Percentiles rank a stretch among this genome's conserved stretches.
Conservation (phyloP, 2,329 filamentous ascomycete genomes). For the Phoma sp. region DNA sequence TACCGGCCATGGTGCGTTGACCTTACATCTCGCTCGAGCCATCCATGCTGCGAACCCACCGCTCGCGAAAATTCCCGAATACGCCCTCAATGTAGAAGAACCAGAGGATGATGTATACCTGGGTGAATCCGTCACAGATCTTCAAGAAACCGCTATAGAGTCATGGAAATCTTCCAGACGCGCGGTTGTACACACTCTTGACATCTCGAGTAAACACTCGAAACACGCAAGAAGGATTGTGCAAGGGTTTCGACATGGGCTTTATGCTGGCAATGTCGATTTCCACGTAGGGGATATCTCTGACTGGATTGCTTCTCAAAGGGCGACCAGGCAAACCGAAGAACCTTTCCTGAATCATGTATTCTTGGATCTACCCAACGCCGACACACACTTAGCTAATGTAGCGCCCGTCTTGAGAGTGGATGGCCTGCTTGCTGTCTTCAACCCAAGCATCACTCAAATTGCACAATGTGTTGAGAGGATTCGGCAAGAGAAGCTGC, state of each 20-base stretch:
- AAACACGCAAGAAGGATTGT: slow-evolving; percentile 69
- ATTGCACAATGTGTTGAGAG: slow-evolving; percentile 68
- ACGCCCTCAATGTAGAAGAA: slow-evolving; percentile 27
- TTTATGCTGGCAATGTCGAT: slow-evolving; percentile 73
- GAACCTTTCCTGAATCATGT: slow-evolving; percentile 73
- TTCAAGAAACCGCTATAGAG: slow-evolving; percentile 35
- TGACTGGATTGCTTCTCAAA: slow-evolving; percentile 65
- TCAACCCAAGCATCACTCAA: slow-evolving; percentile 80
- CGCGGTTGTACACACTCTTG: slow-evolving; percentile 77
- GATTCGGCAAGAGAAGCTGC: slow-evolving; percentile 61
- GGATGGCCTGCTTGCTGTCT: slow-evolving; percentile 71
- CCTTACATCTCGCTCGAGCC: slow-evolving; percentile 74
- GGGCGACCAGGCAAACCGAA: slow-evolving; percentile 27
- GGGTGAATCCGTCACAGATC: slow-evolving; percentile 41
- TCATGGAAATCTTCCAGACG: slow-evolving; percentile 57
- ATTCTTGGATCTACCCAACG: slow-evolving; percentile 74
- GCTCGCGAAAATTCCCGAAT: slow-evolving; percentile 46
- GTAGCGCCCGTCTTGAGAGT: slow-evolving; percentile 65
- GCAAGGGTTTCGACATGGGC: slow-evolving; percentile 69
- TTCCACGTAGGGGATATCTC: slow-evolving; percentile 74
- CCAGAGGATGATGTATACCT: slow-evolving; percentile 39
- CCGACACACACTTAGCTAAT: slow-evolving; percentile 59
- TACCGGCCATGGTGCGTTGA: slow-evolving; percentile 82
- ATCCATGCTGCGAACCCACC: slow-evolving; percentile 74
- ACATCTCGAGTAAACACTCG: slow-evolving; percentile 67